These are phyloP conservation scores for Solanum hybrid DNA, from an alignment of 305 asterid genomes.

Conservation along the genomic window DNA sequence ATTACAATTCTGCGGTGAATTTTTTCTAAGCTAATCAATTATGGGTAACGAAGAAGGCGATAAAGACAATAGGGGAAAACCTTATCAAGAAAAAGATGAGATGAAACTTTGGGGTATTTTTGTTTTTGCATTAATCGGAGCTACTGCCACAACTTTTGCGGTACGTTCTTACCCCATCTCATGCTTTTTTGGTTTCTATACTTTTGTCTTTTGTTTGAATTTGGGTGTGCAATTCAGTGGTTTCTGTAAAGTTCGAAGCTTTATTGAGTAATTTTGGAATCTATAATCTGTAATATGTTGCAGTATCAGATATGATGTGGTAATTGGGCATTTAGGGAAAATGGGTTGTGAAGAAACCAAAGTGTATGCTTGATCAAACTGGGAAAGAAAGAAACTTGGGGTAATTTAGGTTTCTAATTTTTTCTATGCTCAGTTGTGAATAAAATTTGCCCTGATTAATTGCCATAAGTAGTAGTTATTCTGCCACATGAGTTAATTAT, in stretches of 20 bases:
- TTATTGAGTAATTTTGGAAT: background rate
- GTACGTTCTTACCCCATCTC: constrained; percentile 32
- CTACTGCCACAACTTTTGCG: constrained; percentile 67
- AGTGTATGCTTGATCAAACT: background rate
- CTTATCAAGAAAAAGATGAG: constrained; percentile 27
- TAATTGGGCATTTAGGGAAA: background rate
- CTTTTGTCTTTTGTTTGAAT: background rate
- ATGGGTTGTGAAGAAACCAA: background rate
- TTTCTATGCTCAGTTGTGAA: background rate
- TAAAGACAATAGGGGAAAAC: constrained; percentile 35
- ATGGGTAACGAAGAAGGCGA: background rate
- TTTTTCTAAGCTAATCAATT: background rate
- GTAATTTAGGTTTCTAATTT: background rate
- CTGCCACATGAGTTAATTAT: background rate
- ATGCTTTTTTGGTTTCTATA: background rate
- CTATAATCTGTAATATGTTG: background rate
- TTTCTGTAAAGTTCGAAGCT: background rate
- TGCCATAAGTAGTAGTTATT: background rate
- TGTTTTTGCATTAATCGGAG: constrained; percentile 74
- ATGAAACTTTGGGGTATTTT: constrained; percentile 58
- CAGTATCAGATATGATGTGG: background rate
- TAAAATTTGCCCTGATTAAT: background rate
- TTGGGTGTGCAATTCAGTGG: background rate
- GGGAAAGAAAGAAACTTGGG: background rate
- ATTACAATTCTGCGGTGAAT: background rate